A percentile compares a stretch with the other conserved stretches of the same genome.
These are phyloP conservation scores for Phytophthora pini DNA, from an alignment of 352 stramenopile species.

Conservation along the genomic window DNA sequence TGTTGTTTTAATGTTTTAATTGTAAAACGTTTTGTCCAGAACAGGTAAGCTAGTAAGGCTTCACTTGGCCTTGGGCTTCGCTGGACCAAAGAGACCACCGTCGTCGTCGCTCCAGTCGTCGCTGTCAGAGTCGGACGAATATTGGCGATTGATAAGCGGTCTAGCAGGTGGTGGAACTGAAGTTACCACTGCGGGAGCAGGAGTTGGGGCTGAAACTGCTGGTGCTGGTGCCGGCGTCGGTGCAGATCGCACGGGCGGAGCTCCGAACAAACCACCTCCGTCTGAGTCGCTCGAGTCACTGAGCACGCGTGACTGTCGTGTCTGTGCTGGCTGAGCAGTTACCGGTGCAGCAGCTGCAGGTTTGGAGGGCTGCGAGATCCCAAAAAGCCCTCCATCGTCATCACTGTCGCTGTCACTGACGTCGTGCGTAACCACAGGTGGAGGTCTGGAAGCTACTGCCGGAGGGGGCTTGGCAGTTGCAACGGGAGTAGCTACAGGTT, in stretches of 20 bases:
- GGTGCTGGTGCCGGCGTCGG: constrained; percentile 11
- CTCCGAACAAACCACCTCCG: constrained; percentile 64
- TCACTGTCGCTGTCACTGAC: constrained; percentile 42
- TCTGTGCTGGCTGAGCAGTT: constrained; percentile 3
- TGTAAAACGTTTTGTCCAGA: too few relatives aligned
- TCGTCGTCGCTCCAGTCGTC: constrained; percentile 12
- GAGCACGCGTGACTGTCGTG: constrained; percentile 36
- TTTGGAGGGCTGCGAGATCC: constrained; percentile 33
- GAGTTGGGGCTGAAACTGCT: constrained; percentile 5
- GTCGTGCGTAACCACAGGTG: constrained; percentile 30
- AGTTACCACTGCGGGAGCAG: not conserved
- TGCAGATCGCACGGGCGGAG: constrained; percentile 27
- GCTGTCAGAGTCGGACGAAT: constrained; percentile 51
- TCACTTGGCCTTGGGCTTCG: too few relatives aligned
- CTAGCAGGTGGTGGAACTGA: constrained; percentile 27
- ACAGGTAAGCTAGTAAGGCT: too few relatives aligned
- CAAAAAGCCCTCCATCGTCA: constrained; percentile 53
- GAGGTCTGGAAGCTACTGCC: constrained; percentile 17
- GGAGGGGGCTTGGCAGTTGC: constrained; percentile 5
- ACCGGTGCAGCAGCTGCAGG: constrained; percentile 16
- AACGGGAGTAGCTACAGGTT: constrained; percentile 4
- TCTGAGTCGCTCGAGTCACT: constrained; percentile 77
- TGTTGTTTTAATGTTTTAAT: too few relatives aligned
- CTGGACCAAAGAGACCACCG: too few relatives aligned
- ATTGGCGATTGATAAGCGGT: constrained; percentile 52